Base-by-base conservation (phyloP, 75 land plant genomes). In the Pinus taeda region DNA sequence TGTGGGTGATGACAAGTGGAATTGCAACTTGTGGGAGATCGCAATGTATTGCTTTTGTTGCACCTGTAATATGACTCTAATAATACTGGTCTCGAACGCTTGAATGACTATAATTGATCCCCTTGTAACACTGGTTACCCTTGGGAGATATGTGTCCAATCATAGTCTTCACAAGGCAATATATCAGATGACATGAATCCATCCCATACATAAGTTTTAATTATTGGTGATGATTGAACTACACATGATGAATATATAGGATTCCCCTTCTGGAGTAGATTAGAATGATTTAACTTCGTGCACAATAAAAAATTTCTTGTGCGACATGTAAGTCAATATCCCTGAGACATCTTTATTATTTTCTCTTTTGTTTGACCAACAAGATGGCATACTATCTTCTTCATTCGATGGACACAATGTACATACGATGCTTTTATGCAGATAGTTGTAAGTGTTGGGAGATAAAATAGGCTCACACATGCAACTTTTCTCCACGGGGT, bases 351-450 rank as follows among this genome's bases (percentile, higher is more conserved):
- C 75, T n/a, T 36, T 60, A 53, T 58, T 60, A 1, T 59, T 59
- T 59, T 86, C 74, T 60, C 88, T 86, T 69, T 57, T 83, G 64
- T 86, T 86, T 55, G 88, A 86, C 85, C 88, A 86, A 65, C 83
- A 86, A 58, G 78, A 83, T 37, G 77, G 71, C 21, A 77, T 53
- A 24, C 59, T 63, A 61, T 65, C 79, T 24, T 76, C 79, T 29
- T 21, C 55, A 22, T 78, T 74, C 36, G 18, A 55, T 20, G 86
- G 86, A 74, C 33, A 60, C 14, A 86, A 65, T 45, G 88, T 86
- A 70, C 83, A 79, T 15, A 73, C 22, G 42, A 86, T 83, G 59
- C 79, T 77, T 57, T 86, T 86, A 18, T 77, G 26, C 30, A 81
- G 85, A 65, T 79, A 79, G 61, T 86, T 86, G 76, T 86, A 82